phyloP scores from a whole-genome alignment of 2,329 filamentous ascomycete species.

The Fusarium algeriense region DNA sequence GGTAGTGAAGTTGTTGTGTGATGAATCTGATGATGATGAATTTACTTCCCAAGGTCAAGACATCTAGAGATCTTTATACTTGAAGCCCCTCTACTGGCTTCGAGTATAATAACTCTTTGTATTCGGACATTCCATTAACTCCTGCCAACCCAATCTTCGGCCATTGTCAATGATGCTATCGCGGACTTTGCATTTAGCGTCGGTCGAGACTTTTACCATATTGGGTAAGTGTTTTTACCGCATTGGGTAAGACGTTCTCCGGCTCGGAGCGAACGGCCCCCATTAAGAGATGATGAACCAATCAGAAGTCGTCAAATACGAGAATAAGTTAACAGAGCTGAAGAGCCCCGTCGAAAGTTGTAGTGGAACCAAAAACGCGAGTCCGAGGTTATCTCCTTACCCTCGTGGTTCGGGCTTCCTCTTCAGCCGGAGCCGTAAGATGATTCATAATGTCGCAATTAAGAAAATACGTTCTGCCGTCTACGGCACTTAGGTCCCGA shows the following conservation, averaged over 20 bases:
- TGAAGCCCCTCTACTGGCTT: accelerated
- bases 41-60: background rate
- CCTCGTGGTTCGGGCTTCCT: slow-evolving; percentile 6
- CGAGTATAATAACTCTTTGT: accelerated
- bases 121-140: slow-evolving; percentile 19
- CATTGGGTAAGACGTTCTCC: slow-evolving; percentile 17
- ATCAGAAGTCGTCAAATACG: slow-evolving; percentile 26
- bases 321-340: slow-evolving; percentile 11
- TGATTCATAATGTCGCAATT: slow-evolving; percentile 5
- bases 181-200: slow-evolving; percentile 2
- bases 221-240: slow-evolving; percentile 22
- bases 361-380: background rate
- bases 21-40: background rate
- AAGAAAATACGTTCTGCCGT: background rate
- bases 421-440: background rate
- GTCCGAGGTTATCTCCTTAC: background rate
- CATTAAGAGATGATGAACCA: background rate
- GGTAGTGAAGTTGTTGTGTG: background rate
- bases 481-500: background rate
- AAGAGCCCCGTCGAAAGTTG: background rate
- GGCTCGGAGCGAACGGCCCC: background rate
- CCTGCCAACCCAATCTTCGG: background rate
- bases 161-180: slow-evolving; percentile 17
- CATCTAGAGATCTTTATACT: background rate
- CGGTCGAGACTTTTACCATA: slow-evolving; percentile 14